Evolutionary conservation across 2,329 filamentous ascomycete genomes (phyloP).

Genomic region (Ceratocystiopsis minuta): DNA sequence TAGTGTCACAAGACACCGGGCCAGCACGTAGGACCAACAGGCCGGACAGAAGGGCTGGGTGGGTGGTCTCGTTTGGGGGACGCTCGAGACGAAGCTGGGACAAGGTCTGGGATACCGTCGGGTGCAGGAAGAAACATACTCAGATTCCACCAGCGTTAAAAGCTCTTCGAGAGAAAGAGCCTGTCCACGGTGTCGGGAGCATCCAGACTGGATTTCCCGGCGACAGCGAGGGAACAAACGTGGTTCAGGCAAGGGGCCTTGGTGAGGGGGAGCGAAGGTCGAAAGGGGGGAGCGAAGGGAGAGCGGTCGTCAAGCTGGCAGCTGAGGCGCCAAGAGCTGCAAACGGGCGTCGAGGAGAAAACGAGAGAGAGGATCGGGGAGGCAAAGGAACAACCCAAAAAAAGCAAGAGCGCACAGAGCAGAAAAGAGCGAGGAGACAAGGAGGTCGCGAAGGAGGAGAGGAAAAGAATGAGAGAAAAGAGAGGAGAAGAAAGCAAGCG

Average conservation of each 20-base stretch:
- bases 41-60: no score
- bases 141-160: constrained; percentile 4
- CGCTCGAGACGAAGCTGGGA: no score
- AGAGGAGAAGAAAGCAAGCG: neutral
- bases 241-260: no score
- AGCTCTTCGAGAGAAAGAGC: constrained; percentile 6
- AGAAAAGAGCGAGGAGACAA: no score
- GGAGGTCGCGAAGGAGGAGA: neutral
- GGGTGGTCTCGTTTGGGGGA: no score
- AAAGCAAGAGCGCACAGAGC: neutral
- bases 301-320: neutral
- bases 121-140: neutral
- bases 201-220: constrained; percentile 4
- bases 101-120: no score
- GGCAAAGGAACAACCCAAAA: neutral
- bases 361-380: no score
- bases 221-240: neutral
- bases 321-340: neutral
- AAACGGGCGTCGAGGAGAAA: no score
- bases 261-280: neutral
- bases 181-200: constrained; percentile 3
- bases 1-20: no score
- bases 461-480: neutral
- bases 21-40: no score
- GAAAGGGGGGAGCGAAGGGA: neutral